These are phyloP conservation scores for Neoboletus magnificus DNA, from an alignment of 768 basidiomycete genomes.

Conservation along the genomic window DNA sequence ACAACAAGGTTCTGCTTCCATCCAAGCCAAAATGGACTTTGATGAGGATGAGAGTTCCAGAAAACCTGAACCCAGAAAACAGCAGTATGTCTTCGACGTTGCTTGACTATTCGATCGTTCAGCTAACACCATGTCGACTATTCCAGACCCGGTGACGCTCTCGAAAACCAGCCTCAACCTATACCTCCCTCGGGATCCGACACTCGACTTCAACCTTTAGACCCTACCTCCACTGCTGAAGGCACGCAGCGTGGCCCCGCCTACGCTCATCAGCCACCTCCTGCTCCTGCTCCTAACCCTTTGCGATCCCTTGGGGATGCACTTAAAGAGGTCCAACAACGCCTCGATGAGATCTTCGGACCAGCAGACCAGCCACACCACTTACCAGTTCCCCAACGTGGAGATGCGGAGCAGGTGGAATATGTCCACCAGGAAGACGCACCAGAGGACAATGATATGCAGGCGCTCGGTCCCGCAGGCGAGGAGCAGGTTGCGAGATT, in stretches of 20 bases:
- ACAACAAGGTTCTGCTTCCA: constrained; percentile 17
- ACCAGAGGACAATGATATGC: constrained; percentile 69
- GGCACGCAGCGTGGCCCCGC: constrained; percentile 47
- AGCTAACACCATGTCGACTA: not conserved
- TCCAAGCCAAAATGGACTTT: constrained; percentile 10
- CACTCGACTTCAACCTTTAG: constrained; percentile 11
- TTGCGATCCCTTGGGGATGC: constrained; percentile 82
- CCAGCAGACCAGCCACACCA: constrained; percentile 33
- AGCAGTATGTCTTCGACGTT: constrained; percentile 13
- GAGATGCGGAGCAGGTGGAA: constrained; percentile 57
- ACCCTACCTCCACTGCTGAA: constrained; percentile 36
- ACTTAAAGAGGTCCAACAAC: constrained; percentile 73
- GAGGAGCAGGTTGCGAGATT: constrained; percentile 82
- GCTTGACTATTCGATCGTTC: not conserved
- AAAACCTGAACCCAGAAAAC: constrained; percentile 16
- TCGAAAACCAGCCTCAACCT: constrained; percentile 8
- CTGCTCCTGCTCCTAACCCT: constrained; percentile 44
- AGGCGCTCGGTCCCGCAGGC: constrained; percentile 84
- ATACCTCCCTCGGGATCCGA: not conserved
- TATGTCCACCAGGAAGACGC: constrained; percentile 61
- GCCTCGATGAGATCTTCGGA: constrained; percentile 78
- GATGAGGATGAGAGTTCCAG: constrained; percentile 23
- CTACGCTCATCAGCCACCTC: constrained; percentile 38
- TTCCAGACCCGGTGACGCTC: constrained; percentile 11
- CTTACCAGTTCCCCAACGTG: constrained; percentile 36